phyloP scores from a whole-genome alignment of 2,329 filamentous ascomycete species.

The Albifimbria verrucaria region DNA sequence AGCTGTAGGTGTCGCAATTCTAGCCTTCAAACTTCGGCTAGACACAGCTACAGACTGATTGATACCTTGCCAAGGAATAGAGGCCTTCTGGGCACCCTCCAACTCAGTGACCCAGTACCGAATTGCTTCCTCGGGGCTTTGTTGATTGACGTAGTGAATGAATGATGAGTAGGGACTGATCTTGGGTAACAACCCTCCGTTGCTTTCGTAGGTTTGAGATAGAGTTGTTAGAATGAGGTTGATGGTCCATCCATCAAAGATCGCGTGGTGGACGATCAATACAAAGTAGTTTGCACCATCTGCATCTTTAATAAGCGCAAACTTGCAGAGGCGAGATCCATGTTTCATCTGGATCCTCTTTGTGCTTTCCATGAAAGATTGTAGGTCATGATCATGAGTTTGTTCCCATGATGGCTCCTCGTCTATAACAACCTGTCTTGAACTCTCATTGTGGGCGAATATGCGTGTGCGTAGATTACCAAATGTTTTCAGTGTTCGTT shows the following conservation, averaged over 20 bases:
- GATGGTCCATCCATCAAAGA: constrained; percentile 52
- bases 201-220: constrained; percentile 6
- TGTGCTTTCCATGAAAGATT: background rate
- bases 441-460: background rate
- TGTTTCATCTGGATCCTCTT: background rate
- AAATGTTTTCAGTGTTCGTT: background rate
- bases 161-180: constrained; percentile 33
- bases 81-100: too few species aligned
- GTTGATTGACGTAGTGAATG: constrained; percentile 36
- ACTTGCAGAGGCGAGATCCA: background rate
- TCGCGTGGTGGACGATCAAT: constrained; percentile 32
- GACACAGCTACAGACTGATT: too few species aligned
- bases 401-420: background rate
- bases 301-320: background rate
- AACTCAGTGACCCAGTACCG: too few species aligned
- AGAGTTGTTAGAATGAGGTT: constrained; percentile 24
- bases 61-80: background rate
- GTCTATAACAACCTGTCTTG: background rate
- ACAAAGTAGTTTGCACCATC: too few species aligned
- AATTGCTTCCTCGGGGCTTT: too few species aligned
- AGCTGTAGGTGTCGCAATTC: background rate
- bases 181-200: background rate
- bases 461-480: constrained; percentile 2
- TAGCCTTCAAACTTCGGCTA: background rate
- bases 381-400: background rate